Evolutionary conservation across 1,284 basidiomycete species (phyloP), one percentile per base, ranked within the genome.

Genomic region (Anthracocystis walkeri): DNA sequence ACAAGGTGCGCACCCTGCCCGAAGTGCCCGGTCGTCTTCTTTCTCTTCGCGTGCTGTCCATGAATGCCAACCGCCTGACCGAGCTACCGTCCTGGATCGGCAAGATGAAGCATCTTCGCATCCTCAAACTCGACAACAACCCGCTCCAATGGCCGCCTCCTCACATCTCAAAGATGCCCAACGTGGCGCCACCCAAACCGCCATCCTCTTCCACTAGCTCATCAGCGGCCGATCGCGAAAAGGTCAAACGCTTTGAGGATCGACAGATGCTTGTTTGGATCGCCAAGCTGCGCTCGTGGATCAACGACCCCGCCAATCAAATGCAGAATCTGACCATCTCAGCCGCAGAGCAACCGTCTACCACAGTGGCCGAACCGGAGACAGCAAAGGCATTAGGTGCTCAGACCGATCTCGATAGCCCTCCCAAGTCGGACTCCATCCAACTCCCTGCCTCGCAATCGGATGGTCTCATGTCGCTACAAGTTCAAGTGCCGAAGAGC

Each of bases 41-140:
- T 55, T 89, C 92, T 58, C 90, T 99, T 69, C 90, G 90, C 70
- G 94, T 76, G 16, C 90, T 98, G 57, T 95, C 92, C 29, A 87
- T 98, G 54, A 90, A 93, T 21, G 90, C 90, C 82, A 99, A 99
- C 86, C 92, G 91, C 83, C 87, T 99, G 52, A 89, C 89, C 41
- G 88, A 89, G 20, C 88, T 99, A 1, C 96, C 96, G 1, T 82
- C 87, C 5, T 98, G 96, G 85, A 85, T 98, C 45, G 86, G 89
- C 18, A 89, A 90, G 67, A 95, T 97, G 84, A 87, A 86, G 35
- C 88, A 89, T 58, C 88, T 99, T 38, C 90, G 91, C 58, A 89
- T 96, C 31, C 88, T 98, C 82, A 94, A 94, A 84, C 88, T 93
- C 10, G 95, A 97, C 78, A 90, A 91, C 74, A 98, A 98, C 82